These are phyloP conservation scores for Triangularia setosa DNA, from an alignment of 2,329 filamentous ascomycete species.

Conservation along the genomic window DNA sequence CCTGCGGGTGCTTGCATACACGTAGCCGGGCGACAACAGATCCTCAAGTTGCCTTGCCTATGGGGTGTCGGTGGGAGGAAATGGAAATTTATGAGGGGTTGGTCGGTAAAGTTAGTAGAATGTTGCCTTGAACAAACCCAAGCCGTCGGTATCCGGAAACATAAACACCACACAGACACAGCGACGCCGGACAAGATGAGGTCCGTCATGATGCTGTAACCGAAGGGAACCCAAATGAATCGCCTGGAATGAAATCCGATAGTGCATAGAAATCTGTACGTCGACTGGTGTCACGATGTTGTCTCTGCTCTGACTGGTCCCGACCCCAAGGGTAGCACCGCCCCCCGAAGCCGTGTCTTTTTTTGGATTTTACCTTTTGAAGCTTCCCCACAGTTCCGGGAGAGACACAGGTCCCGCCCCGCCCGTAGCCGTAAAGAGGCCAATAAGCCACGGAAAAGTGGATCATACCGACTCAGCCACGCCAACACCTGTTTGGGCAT, in stretches of 20 bases:
- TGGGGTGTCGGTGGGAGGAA: neutral
- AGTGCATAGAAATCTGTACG: neutral
- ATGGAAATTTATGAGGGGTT: neutral
- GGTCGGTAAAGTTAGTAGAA: neutral
- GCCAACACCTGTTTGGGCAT: slow-evolving; percentile 17
- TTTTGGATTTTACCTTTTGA: slow-evolving; percentile 29
- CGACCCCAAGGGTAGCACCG: slow-evolving; percentile 26
- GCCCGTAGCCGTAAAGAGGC: slow-evolving; percentile 20
- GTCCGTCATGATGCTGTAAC: neutral
- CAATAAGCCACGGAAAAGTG: slow-evolving; percentile 18
- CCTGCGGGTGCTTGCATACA: neutral
- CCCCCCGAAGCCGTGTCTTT: slow-evolving; percentile 25
- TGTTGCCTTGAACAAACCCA: neutral
- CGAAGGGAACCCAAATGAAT: neutral
- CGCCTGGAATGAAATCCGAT: neutral
- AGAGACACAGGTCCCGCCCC: slow-evolving; percentile 7
- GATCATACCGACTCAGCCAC: slow-evolving; percentile 23
- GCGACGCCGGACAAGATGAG: neutral
- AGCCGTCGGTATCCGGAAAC: neutral
- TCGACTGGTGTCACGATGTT: neutral
- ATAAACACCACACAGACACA: neutral
- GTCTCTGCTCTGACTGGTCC: slow-evolving; percentile 14
- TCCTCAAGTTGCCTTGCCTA: neutral
- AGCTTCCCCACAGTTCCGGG: slow-evolving; percentile 22
- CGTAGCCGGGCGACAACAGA: neutral